Evolutionary conservation across 148 eudicot species (phyloP), one percentile per base, ranked within the genome.

Genomic region (Diospyros kaki): DNA sequence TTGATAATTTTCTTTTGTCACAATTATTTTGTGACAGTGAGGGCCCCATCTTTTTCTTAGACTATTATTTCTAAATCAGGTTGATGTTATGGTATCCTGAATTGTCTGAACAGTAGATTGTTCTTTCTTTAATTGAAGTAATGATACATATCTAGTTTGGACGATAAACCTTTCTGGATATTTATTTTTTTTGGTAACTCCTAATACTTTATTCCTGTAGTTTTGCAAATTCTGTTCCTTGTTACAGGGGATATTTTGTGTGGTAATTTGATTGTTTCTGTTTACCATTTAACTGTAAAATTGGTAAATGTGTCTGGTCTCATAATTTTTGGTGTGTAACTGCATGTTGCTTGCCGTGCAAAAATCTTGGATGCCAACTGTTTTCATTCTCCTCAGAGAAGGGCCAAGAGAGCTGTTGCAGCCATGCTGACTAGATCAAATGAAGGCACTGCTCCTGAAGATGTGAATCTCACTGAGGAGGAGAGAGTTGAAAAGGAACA

Each of bases 351-450:
- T 51, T 44, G 50, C 53, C 45, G 28, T 28, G 28, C 28, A 11
- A 45, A 58, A 75, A 64, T 15, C 5, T 71, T 38, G 40, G 46
- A 63, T 61, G 62, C 58, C 8, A 10, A 51, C 15, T 42, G 3
- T 77, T 41, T 74, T 59, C 38, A 6, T 28, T 6, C 17, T 15
- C 66, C 28, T 28, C 80, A 95, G 97, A 88, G 75, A 76, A 95
- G 87, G 84, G 99, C 97, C 15, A 96, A 89, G 78, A 91, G 94
- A 80, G 99, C 99, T 76, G 99, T 96, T 76, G 90, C 90, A 6
- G 99, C 97, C 38, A 96, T 96, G 98, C 87, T 96, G 68, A 88
- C 93, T 43, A 89, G 99, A 84, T 78, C 87, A 74, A 79, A 85
- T 77, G 92, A 96, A 85, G 90, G 91, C 61, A 66, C 46, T 71